Evolutionary conservation across 139 green algal genomes (phyloP).

Genomic region (Closterium sp.): DNA sequence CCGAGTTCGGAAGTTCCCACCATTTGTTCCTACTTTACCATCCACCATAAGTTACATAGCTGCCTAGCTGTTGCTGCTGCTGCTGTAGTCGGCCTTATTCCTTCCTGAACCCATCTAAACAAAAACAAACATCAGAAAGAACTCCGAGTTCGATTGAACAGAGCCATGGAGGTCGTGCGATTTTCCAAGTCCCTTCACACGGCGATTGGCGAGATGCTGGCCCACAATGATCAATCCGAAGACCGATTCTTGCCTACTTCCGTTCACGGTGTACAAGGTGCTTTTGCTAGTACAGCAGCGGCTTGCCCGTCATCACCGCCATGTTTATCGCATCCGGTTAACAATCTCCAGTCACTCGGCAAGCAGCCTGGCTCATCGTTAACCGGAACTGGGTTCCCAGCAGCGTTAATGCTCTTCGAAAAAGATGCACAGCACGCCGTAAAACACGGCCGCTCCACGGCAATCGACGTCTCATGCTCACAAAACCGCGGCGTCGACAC

Average conservation of each 20-base stretch:
- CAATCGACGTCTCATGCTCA: neutral
- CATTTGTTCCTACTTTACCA: neutral
- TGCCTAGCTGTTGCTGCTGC: neutral
- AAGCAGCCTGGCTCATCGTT: neutral
- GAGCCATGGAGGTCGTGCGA: conserved; percentile 1
- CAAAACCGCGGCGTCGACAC: neutral
- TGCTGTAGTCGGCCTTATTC: neutral
- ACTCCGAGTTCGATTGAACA: neutral
- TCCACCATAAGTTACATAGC: neutral
- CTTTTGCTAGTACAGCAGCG: neutral
- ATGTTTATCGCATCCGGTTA: neutral
- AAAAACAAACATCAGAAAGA: neutral
- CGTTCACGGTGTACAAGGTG: neutral
- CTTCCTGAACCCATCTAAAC: neutral
- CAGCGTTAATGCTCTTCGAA: neutral
- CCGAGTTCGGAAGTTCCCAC: neutral
- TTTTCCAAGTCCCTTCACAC: neutral
- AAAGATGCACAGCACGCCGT: neutral
- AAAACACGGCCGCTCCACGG: neutral
- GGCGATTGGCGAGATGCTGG: neutral
- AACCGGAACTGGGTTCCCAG: neutral
- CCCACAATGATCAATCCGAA: neutral
- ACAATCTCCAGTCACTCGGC: neutral
- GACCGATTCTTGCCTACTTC: no score
- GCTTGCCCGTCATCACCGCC: neutral